These are phyloP conservation scores for Colletotrichum gigasporum DNA, from an alignment of 2,329 filamentous ascomycete species.

Conservation along the genomic window DNA sequence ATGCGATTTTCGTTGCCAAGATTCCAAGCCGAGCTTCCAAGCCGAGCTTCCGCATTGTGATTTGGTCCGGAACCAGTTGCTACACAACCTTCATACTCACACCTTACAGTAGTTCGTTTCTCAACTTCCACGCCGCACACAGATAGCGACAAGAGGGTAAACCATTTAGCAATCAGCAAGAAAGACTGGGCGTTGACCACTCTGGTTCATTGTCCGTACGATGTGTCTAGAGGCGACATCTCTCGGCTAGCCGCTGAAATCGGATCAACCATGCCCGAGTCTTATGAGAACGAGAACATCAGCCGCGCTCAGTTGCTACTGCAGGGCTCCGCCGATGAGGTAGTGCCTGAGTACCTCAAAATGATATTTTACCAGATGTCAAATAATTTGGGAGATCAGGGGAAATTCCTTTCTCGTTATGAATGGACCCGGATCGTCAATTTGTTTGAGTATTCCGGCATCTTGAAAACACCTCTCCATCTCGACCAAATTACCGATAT, in stretches of 20 bases:
- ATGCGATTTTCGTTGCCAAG: conserved; percentile 1
- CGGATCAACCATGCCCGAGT: neutral
- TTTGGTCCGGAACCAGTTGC: neutral
- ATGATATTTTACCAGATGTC: neutral
- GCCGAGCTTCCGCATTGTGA: neutral
- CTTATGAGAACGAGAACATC: neutral
- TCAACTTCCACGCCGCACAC: too few species aligned
- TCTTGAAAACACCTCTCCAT: neutral
- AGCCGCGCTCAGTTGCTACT: neutral
- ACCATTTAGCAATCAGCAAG: too few species aligned
- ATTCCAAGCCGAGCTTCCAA: neutral
- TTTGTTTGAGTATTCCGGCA: neutral
- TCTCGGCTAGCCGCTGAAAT: neutral
- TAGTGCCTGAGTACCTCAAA: neutral
- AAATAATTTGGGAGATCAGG: neutral
- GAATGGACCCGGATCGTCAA: neutral
- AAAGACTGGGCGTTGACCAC: too few species aligned
- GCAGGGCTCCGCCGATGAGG: neutral
- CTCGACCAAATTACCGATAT: neutral
- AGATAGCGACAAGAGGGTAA: too few species aligned
- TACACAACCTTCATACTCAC: neutral
- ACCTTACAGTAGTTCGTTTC: too few species aligned
- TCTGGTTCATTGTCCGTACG: too few species aligned
- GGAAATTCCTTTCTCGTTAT: too few species aligned
- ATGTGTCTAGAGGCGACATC: too few species aligned